Evolutionary conservation across 164 flowering plant species (phyloP), one percentile per base, ranked within the genome.

Genomic region (Piper betle): DNA sequence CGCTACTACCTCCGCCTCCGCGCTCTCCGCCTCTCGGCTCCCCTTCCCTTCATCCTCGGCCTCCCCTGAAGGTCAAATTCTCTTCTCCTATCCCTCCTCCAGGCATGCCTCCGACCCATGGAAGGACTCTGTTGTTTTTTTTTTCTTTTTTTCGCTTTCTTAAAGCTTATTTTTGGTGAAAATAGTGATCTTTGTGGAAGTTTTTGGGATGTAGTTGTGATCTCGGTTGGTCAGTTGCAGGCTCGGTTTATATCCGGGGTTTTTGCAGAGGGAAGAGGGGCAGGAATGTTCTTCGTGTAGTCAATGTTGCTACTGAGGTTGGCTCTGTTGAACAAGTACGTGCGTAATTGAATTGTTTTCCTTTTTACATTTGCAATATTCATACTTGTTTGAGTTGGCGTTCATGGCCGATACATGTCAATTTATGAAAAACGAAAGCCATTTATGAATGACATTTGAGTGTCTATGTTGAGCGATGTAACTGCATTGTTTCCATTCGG

Each of bases 251-350:
- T 59, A 81, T 80, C 58, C 81, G 75, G 73, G 85, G 74, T 65
- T 71, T 76, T 8, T 72, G 63, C 77, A 82, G 81, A 59, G 83
- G 85, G 33, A 80, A 71, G 74, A 81, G 75, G 64, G 86, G 78
- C 25, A 78, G 83, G 71, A 65, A 82, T 69, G 76, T 65, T 53
- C 48, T 83, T 62, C 65, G 79, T 18, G 75, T 84, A 39, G 37
- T 80, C 53, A 85, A 79, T 79, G 93, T 92, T 56, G 91, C 96
- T 67, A 88, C 96, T 60, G 84, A 81, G 68, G 66, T 83, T 61
- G 80, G 62, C 75, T 69, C 88, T 63, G 73, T 75, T 25, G 80
- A 80, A 33, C 72, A 84, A 86, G 96, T 88, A 57, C 5, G 57
- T 53, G 0, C 33, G 25, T 15, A 18, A 40, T 15, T 39, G 17